phyloP scores from a whole-genome alignment of 768 basidiomycete species.

The Suillus subalutaceus region DNA sequence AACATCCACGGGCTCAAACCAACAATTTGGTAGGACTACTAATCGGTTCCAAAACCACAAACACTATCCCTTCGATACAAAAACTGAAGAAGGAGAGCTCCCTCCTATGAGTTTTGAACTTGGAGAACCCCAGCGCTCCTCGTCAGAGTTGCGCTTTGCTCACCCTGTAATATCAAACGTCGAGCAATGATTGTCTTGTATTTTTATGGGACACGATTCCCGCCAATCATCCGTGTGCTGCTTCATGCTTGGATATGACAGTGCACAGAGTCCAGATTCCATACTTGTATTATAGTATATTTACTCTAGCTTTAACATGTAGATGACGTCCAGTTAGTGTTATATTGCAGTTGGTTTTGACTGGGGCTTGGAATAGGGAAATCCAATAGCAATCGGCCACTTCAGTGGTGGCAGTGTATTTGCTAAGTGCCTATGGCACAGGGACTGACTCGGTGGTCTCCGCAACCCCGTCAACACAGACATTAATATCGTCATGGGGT shows the following conservation, averaged over 20 bases:
- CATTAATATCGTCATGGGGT: slow-evolving; percentile 53
- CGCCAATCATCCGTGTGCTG: no score
- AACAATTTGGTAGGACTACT: background rate
- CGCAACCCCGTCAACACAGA: background rate
- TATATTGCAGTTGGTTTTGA: background rate
- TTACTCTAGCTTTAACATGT: background rate
- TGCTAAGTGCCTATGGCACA: background rate
- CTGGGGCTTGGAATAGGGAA: background rate
- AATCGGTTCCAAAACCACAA: slow-evolving; percentile 3
- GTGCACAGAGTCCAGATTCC: background rate
- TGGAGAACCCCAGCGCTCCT: background rate
- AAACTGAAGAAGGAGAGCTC: slow-evolving; percentile 4
- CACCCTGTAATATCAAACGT: background rate
- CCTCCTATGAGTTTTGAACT: slow-evolving; percentile 5
- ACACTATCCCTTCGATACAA: slow-evolving; percentile 1
- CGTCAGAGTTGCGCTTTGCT: slow-evolving; percentile 10
- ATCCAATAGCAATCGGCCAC: background rate
- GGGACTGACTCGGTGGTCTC: background rate
- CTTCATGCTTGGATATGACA: background rate
- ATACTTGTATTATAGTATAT: background rate
- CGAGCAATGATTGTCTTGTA: slow-evolving; percentile 3
- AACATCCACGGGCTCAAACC: background rate
- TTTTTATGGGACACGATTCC: slow-evolving; percentile 3
- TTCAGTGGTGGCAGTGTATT: slow-evolving; percentile 6
- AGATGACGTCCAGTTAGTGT: background rate